Base-by-base conservation (phyloP, 352 stramenopile species). In the Pythium rhizo-oryzae region DNA sequence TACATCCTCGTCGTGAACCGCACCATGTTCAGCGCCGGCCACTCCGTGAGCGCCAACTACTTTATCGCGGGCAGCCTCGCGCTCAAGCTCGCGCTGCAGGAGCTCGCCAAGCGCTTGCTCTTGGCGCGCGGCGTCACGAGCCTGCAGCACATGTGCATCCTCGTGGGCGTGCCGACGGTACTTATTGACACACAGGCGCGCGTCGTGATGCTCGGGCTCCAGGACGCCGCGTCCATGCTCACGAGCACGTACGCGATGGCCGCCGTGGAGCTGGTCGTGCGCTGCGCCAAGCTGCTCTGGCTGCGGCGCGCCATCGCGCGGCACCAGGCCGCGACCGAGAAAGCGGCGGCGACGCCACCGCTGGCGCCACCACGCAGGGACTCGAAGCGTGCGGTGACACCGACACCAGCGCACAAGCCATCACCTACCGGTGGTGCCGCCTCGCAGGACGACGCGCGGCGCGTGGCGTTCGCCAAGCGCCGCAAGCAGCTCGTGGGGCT, bases 171-270 rank as follows among this genome's bases (percentile, higher is more conserved):
- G 0, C 70, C 76, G 19, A 80, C 72, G 1, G 75, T 86, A 39
- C 56, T 81, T 19, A 69, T 82, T 18, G 65, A 81, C 56, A 80
- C 75, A 6, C 74, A 82, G 54, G 70, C 78, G n/a, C 74, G 74
- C 0, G 63, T 81, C 18, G 50, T 78, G 12, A 44, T 85, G 18
- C 58, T 85, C 44, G 72, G 79, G 5, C 47, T 69, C 6, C 74
- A 79, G 25, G 76, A 58, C 59, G 19, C 59, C 7, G 4, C 46
- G 59, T 37, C 46, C 44, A 65, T 47, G 30, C 30, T 80, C 15
- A 73, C 67, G 13, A 74, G 69, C 41, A 79, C 79, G 63, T 77
- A 59, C 35, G 63, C 78, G 12, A 58, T 78, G 8, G 69, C 79
- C 13, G 50, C 39, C 35, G 30, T 67, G 21, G 60, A 60, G 50